Evolutionary conservation across 306 rosid species (phyloP), one percentile per base, ranked within the genome.

Genomic region (Pyrus bretschneideri): DNA sequence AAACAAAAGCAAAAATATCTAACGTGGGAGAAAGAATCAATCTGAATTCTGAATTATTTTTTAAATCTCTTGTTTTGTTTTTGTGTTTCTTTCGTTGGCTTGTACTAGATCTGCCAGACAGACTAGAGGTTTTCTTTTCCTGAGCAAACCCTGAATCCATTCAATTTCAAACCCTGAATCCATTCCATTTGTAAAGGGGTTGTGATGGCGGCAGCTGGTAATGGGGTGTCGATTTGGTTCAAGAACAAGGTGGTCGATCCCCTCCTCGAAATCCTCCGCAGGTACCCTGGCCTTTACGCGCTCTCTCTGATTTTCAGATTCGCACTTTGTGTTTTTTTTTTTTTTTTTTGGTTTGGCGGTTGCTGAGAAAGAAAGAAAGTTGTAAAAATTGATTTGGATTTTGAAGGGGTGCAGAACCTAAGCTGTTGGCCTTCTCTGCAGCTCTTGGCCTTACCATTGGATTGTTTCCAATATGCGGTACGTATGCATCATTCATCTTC

Each of bases 361-460:
- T 13, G 19, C 40, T 30, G 40, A 8, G 29, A 21, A 71, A 14
- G 29, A 31, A 71, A 14, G 7, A 9, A 31, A 51, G 33, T 3
- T 52, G 29, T 27, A 19, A 27, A 27, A 25, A 15, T 52, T 31
- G 18, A 8, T 19, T 69, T 51, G 79, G 58, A 18, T 75, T 9
- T 51, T 76, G 10, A n/a, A 95, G 98, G 86, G 98, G 97, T 69
- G 93, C 97, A 29, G 97, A 95, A 76, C 98, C 98, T 12, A 85
- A 78, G 12, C 91, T 86, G 70, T 73, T 93, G 88, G 97, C 98
- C 21, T 93, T 91, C 80, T 93, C 98, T 74, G 90, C 93, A n/a
- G 92, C 98, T 54, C 84, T 91, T 40, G 98, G 98, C 73, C 78
- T 86, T 82, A 93, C 97, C 67, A n/a, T 93, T 81, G 98, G 98